These are phyloP conservation scores for Podaxis sp. DNA, from an alignment of 768 basidiomycete species.

Conservation along the genomic window DNA sequence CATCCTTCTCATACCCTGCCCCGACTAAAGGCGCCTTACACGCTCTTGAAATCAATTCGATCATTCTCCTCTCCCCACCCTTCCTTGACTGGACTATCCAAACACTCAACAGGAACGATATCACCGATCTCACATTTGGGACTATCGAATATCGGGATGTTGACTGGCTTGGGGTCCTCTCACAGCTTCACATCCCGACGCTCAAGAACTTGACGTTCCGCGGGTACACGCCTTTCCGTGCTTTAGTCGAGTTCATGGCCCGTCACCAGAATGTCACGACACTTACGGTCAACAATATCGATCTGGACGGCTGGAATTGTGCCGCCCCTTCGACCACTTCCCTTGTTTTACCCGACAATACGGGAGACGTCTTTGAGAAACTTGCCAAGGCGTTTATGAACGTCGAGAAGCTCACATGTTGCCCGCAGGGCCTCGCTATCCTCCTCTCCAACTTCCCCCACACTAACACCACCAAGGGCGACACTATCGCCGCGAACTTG, in stretches of 20 bases:
- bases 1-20: neutral
- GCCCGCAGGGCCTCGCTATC: slow-evolving; percentile 6
- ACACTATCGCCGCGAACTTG: neutral
- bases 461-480: neutral
- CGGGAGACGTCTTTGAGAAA: neutral
- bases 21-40: slow-evolving; percentile 5
- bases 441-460: neutral
- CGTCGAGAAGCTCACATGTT: slow-evolving; percentile 5
- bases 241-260: neutral
- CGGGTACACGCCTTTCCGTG: slow-evolving; percentile 7
- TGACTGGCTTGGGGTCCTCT: slow-evolving; percentile 2
- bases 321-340: neutral
- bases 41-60: slow-evolving; percentile 12
- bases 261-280: neutral
- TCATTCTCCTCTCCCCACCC: slow-evolving; percentile 11
- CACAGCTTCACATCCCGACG: slow-evolving; percentile 1
- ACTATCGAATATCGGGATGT: slow-evolving; percentile 8
- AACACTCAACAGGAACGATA: slow-evolving; percentile 10
- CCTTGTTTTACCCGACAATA: neutral
- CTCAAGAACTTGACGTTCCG: slow-evolving; percentile 7
- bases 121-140: slow-evolving; percentile 14
- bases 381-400: slow-evolving; percentile 2
- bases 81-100: slow-evolving; percentile 17
- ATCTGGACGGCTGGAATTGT: neutral
- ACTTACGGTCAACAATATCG: slow-evolving; percentile 1